Conservation (phyloP, 331 rosid genomes). For the Pyracantha coccinea region DNA sequence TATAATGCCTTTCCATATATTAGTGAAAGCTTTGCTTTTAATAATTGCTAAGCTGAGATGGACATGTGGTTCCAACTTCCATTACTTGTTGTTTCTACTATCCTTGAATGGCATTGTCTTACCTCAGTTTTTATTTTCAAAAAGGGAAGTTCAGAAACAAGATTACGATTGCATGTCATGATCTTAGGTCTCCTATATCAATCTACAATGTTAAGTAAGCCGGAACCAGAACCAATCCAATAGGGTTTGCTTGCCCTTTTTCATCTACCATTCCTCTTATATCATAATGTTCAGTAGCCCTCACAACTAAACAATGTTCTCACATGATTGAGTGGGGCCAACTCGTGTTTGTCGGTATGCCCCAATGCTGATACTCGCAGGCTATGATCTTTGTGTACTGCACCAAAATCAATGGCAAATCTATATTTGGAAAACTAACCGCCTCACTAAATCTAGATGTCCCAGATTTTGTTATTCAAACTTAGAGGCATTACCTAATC, state of each 20-base stretch:
- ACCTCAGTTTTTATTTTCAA: background rate
- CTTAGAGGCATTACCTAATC: background rate
- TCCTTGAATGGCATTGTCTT: background rate
- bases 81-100: background rate
- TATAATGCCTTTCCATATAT: background rate
- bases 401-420: background rate
- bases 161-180: background rate
- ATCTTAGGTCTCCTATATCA: conserved; percentile 7
- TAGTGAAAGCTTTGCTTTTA: background rate
- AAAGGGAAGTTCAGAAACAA: background rate
- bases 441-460: background rate
- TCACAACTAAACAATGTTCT: background rate
- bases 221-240: background rate
- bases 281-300: background rate
- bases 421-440: background rate
- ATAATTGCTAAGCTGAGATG: background rate
- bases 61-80: conserved; percentile 1
- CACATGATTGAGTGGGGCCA: background rate
- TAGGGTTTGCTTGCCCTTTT: conserved; percentile 3
- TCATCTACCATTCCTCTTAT: background rate
- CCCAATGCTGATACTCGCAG: background rate
- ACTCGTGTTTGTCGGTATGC: background rate
- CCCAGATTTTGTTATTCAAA: background rate
- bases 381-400: conserved; percentile 1
- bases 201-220: background rate